Base-by-base conservation (phyloP, 352 stramenopile genomes). In the Phytophthora cactorum region DNA sequence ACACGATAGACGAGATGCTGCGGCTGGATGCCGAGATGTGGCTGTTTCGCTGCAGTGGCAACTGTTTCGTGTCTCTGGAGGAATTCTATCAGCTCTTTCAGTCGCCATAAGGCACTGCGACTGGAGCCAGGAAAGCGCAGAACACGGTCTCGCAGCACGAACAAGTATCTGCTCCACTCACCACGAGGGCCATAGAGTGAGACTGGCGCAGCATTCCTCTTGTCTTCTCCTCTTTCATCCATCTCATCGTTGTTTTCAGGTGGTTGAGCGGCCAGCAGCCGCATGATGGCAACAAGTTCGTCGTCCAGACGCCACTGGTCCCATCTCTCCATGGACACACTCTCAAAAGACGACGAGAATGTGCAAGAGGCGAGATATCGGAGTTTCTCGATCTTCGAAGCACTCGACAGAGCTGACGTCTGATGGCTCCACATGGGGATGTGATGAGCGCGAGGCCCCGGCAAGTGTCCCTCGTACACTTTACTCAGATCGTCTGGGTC, bases 81-180 rank as follows among this genome's bases (percentile, higher is more conserved):
- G 25, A 67, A 72, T 47, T 76, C 57, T 0, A 85, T 54, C 3
- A 88, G 61, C 14, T 75, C 57, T 49, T 74, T 77, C 29, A 90
- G 61, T 12, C 51, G 59, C 52, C 59, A 68, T 47, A 87, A 70
- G 25, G 69, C 63, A 27, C 59, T 58, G 15, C 67, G 70, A 68
- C 70, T 80, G 34, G 60, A 38, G 9, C 58, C 56, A 29, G 71
- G 69, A 27, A 77, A 81, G 5, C 70, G 79, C 39, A 90, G 61
- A 14, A 87, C 38, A 14, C 77, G 82, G 53, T 88, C 82, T 29
- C 82, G 77, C 12, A 87, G 50, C 9, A 88, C 61, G 56, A 81
- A 90, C 28, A 90, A 28, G 46, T 90, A 90, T 22, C 75, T 75
- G 47, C 59, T 86, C 81, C 81, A 90, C 57, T 88, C 81, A 10